Evolutionary conservation across 75 land plant species (phyloP), one percentile per base, ranked within the genome.

Genomic region (Pinus tabuliformis): DNA sequence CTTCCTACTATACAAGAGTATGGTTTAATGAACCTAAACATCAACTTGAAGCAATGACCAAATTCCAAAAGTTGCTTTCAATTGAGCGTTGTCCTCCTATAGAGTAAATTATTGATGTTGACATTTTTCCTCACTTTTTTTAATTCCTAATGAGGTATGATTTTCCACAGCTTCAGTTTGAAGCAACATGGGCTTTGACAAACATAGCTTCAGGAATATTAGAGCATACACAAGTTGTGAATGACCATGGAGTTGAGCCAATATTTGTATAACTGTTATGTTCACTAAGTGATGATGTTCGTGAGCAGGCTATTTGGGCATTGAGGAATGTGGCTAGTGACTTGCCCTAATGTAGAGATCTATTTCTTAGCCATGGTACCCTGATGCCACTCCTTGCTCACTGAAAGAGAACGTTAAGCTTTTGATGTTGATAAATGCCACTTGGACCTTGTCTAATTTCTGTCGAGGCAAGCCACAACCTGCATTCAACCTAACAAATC

Each of bases 251-350:
- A 15, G 88, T 88, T 0, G 89, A 84, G 13, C 87, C 89, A 30
- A 87, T 81, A 12, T 87, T 87, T 79, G 89, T 85, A 26, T 83
- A 87, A 21, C 81, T 87, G 24, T 81, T 87, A 15, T 78, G 78
- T 37, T 89, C 91, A 57, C 80, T 82, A 20, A 84, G 84, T 64
- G 92, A 92, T 42, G 90, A 92, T 84, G 90, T 92, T 70, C 84
- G 90, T 7, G 94, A 92, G 73, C 92, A 92, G 90, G 90, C 91
- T 57, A 90, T 90, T 7, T 92, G 95, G 95, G 95, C 95, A 59
- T 77, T 92, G 75, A 92, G 92, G 30, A 90, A 92, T 84, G 89
- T 90, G 49, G 95, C 95, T 64, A 93, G 95, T 42, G 95, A 92
- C 74, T 91, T 91, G 24, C 89, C 95, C 0, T 81, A 75, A 71